Evolutionary conservation across 192 early-diverging fungal genomes (phyloP), one percentile per base, ranked within the genome.

Genomic region (Podila horticola): DNA sequence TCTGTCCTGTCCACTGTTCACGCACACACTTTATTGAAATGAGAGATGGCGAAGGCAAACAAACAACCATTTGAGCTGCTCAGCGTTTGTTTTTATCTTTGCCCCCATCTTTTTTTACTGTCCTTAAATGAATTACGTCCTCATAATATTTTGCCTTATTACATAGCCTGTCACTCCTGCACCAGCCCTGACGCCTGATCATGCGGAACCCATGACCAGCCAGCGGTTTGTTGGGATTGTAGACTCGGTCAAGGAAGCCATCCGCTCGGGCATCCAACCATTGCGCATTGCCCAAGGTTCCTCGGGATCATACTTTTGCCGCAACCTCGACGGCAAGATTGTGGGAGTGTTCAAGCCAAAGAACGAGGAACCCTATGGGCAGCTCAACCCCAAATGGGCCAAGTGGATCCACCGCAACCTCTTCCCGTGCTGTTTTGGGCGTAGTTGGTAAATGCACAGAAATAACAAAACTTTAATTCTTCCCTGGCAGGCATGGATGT

Each of bases 261-360:
- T 90, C 55, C 34, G 67, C 10, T 58, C 71, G 4, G 76, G 75
- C 10, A 84, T 86, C 24, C 85, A 88, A 48, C 88, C 89, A 0
- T 63, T 75, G 0, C 84, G 89, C 31, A 93, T 92, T 45, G 82
- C 79, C 5, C 90, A 91, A 60, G 96, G 96, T 10, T 95, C 94
- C 4, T 95, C 93, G 13, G 96, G 96, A n/a, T 94, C 92, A 2
- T 97, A 97, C 67, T 97, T 97, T 82, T 95, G 94, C 82, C 83
- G 88, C 29, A 91, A 96, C 75, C 67, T 79, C n/a, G 81, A 89
- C 1, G 90, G 91, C 17, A 89, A 90, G 61, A 93, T 93, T 66
- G 92, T 97, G 5, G 95, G 94, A 7, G 95, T 97, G 0, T 97
- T 97, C 81, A 97, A 97, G 71, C 96, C 88, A 67, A 94, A 90